Base-by-base conservation (phyloP, 192 early-diverging fungal genomes). In the Rhizophlyctis rosea region DNA sequence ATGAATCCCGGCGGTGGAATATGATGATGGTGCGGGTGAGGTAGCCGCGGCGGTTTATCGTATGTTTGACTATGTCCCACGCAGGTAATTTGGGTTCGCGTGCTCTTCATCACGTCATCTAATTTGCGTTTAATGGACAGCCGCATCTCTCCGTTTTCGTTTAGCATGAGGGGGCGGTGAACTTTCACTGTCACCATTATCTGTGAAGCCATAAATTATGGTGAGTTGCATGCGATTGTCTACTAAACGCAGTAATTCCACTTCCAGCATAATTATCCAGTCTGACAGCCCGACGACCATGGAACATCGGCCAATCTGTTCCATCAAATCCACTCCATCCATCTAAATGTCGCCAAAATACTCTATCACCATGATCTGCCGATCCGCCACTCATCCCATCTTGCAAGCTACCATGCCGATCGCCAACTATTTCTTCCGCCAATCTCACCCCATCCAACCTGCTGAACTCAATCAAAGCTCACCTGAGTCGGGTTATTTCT, bases 81-180 rank as follows among this genome's bases (percentile, higher is more conserved):
- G 36, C 70, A 71, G 23, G 78, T 80, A 54, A 82, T 80, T 59
- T 79, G 71, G 34, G 77, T 79, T 25, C 67, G 61, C 11, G 78
- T 75, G 3, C 58, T 14, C 28, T 34, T 34, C 79, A 79, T 84
- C 29, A 84, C 70, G 39, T 64, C 65, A 34, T 81, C 73, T 5
- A 84, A 61, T n/a, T 66, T 47, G 16, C 55, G 23, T 47, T 83
- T 86, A n/a, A 78, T 68, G 34, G 49, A 35, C 33, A 68, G 34
- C 47, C 76, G 80, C 70, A 84, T 81, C 62, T 81, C 81, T 16
- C 66, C 78, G n/a, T 60, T 65, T 27, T 70, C 34, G 61, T 71
- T 70, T n/a, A 84, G 70, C 5, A 84, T 49, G n/a, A 75, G 32
- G n/a, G 55, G 59, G 35, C 70, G 70, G 36, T 60, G 72, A 16